Evolutionary conservation across 2,329 filamentous ascomycete genomes (phyloP), one percentile per base, ranked within the genome.

Genomic region (Penicillium crustosum): DNA sequence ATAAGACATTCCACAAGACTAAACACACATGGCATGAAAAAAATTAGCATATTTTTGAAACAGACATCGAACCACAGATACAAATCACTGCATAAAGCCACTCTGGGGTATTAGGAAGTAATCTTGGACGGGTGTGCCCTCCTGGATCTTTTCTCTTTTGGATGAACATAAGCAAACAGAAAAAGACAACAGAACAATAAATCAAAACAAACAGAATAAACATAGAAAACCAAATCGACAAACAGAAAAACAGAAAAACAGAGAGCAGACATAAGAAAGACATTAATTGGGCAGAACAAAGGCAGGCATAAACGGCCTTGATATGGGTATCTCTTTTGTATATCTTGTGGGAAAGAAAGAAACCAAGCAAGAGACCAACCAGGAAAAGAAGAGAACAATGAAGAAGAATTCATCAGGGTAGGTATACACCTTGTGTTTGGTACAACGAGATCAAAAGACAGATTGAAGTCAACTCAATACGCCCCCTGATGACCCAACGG

Each of bases 401-500:
- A 38, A 33, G 35, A 17, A n/a, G 17, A 15, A 36, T 25, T 21
- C n/a, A 12, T 47, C 15, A 4, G 21, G 48, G 6, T 6, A 38
- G 4, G n/a, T 19, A 39, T 21, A 49, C 10, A 25, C 21, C 31
- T 38, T 12, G 4, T 9, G 31, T 25, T 27, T 23, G n/a, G 23
- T 41, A 41, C n/a, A 41, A 50, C 1, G 1, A 25, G 55, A 50
- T 29, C 17, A 36, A 21, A 27, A 29, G 35, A 29, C 13, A 44
- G 13, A 50, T 7, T n/a, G 23, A 52, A 38, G 5, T 62, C 39
- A 61, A 35, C 15, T 49, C 33, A 49, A 48, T 66, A 67, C 27
- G 51, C 61, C 15, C 61, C 60, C 2, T 66, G 63, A 59, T 68
- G 66, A 47, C 62, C 63, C 49, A 70, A 48, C 39, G 67, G 61